These are phyloP conservation scores for Chaetomium sp. DNA, from an alignment of 2,329 filamentous ascomycete genomes.

Conservation along the genomic window DNA sequence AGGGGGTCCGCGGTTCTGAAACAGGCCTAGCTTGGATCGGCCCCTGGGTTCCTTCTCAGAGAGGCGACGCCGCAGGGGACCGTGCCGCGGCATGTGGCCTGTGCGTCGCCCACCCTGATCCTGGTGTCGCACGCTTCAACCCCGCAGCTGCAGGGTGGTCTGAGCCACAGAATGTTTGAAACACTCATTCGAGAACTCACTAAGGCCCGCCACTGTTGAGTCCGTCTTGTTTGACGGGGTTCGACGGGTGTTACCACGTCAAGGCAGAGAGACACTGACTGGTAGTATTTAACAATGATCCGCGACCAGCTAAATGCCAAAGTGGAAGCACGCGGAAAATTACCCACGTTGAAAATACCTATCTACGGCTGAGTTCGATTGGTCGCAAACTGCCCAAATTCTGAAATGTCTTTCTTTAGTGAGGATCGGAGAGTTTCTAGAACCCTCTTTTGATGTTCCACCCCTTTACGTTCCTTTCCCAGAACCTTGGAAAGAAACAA, in stretches of 20 bases:
- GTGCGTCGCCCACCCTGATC: slow-evolving; percentile 12
- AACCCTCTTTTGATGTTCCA: neutral
- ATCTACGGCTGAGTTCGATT: neutral
- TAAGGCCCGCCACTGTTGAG: neutral
- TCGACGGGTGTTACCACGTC: neutral
- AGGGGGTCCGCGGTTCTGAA: slow-evolving; percentile 32
- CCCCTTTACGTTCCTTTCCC: neutral
- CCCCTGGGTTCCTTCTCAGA: slow-evolving; percentile 20
- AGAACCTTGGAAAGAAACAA: neutral
- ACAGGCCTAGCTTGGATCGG: slow-evolving; percentile 34
- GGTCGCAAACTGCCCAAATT: neutral
- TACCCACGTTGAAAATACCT: neutral
- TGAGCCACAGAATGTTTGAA: slow-evolving; percentile 10
- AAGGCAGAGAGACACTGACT: too few relatives aligned
- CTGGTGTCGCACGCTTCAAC: neutral
- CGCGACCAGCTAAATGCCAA: too few relatives aligned
- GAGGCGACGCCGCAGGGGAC: slow-evolving; percentile 6
- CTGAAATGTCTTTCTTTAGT: neutral
- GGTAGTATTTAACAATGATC: too few relatives aligned
- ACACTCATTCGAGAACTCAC: neutral
- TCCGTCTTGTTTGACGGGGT: neutral
- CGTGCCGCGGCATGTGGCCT: slow-evolving; percentile 9
- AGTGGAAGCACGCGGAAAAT: neutral
- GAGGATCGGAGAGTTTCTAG: neutral
- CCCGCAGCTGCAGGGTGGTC: slow-evolving; percentile 17